Evolutionary conservation across 768 basidiomycete species (phyloP), one percentile per base, ranked within the genome.

Genomic region (Tephrocybe rancida): DNA sequence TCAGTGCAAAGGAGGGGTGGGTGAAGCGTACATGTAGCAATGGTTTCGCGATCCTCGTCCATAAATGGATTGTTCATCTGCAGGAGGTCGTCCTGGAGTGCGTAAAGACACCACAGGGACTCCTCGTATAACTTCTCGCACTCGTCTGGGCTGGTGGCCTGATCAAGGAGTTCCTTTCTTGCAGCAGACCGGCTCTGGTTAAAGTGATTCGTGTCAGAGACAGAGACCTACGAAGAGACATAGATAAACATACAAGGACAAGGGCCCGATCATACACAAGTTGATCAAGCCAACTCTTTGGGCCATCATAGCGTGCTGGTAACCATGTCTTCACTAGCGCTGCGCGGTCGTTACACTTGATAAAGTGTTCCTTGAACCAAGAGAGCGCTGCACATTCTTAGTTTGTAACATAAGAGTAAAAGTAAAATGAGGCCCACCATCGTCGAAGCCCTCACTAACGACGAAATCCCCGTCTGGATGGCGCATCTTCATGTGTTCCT

Each of bases 101-200:
- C 90, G 59, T 95, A 92, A 26, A 98, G 77, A 66, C 95, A 90
- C 93, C 94, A 97, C 7, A 98, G 69, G 0, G 93, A 92, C 62
- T 93, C 93, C 64, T 98, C 95, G 70, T 98, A 99, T 32, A 96
- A 76, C 67, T 88, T 90, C 75, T 97, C 93, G 67, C 94, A 95
- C 64, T 92, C 89, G 58, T 89, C 82, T 0, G 90, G 86, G 25
- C 82, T 82, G 39, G 78, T 77, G 34, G 86, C 87, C 64, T 89
- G 83, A 64, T 93, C 92, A 10, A 91, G 73, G 0, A 98, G 79
- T 64, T 98, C 96, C 62, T 94, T 93, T 42, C 89, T 81, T 1
- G 96, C 95, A 34, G 95, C 95, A 0, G 87, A 89, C 5, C 95
- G 90, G 61, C 94, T 95, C 95, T 98, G 71, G 39, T 26, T 29